Percentiles rank a stretch among this genome's conserved stretches.
These are phyloP conservation scores for Bipolaris cookei DNA, from an alignment of 2,329 filamentous ascomycete species.

Conservation along the genomic window DNA sequence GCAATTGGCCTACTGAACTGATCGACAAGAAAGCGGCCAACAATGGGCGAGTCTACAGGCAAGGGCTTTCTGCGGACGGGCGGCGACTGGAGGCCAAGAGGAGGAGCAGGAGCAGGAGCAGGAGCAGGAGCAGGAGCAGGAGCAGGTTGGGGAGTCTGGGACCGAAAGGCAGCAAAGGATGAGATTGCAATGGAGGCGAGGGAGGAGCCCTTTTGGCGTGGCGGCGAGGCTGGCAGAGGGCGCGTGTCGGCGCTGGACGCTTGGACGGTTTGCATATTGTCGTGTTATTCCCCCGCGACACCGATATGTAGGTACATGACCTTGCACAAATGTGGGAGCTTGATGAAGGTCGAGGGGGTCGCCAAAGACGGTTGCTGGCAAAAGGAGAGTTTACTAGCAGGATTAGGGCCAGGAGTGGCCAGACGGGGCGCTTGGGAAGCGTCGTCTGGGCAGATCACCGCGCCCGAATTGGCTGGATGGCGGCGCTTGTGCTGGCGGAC, in stretches of 20 bases:
- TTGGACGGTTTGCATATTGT: slow-evolving; percentile 46
- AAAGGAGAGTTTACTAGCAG: slow-evolving; percentile 41
- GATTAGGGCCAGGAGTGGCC: slow-evolving; percentile 30
- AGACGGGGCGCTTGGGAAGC: slow-evolving; percentile 31
- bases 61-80: slow-evolving; percentile 62
- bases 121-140: slow-evolving; percentile 10
- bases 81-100: slow-evolving; percentile 44
- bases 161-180: slow-evolving; percentile 54
- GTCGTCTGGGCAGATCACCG: slow-evolving; percentile 33
- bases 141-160: slow-evolving; percentile 48
- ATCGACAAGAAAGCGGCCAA: slow-evolving; percentile 51
- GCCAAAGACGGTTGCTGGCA: slow-evolving; percentile 33
- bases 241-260: slow-evolving; percentile 29
- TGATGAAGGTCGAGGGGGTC: slow-evolving; percentile 34
- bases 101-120: slow-evolving; percentile 18
- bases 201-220: slow-evolving; percentile 44
- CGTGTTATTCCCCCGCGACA: slow-evolving; percentile 29
- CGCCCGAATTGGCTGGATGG: slow-evolving; percentile 38
- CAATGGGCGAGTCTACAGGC: slow-evolving; percentile 58
- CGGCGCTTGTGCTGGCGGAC: slow-evolving; percentile 24
- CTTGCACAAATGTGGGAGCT: slow-evolving; percentile 40
- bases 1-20: slow-evolving; percentile 46
- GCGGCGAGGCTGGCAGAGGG: slow-evolving; percentile 33
- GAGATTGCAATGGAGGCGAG: slow-evolving; percentile 51
- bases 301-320: slow-evolving; percentile 30